Base-by-base conservation (phyloP, 2,329 filamentous ascomycete species). In the Knoxdaviesia capensis region DNA sequence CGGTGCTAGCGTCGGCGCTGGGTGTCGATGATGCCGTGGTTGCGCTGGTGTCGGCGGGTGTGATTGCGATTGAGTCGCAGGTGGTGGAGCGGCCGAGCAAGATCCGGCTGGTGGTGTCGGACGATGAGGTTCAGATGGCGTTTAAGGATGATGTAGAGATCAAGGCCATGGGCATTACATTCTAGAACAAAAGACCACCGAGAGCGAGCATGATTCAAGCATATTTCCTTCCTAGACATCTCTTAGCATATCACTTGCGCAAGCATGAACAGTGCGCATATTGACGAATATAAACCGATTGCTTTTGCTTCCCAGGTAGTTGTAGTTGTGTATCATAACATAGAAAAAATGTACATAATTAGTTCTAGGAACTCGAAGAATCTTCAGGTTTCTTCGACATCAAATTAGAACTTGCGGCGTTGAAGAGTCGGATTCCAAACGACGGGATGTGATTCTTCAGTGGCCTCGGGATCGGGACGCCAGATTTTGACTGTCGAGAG, bases 391-490 rank as follows among this genome's bases (percentile, higher is more conserved):
- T 29, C 20, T n/a, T 10, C 30, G 28, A 28, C 9, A 9, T 7
- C 20, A 31, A 28, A 8, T 55, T 67, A 84, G 55, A 71, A 90
- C 58, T 87, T 90, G 56, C 81, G 74, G 53, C 80, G 69, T 10
- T 77, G 77, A 43, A 93, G 58, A 1, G 74, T 83, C 28, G 87
- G 87, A 53, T 82, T 85, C 90, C 90, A 98, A 38, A 92, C 79
- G 37, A 98, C 59, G 3, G 90, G 90, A 60, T 96, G 86, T 2
- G 81, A 82, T 57, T 96, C 85, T 34, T 81, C 80, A 1, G 88
- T 94, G 11, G 90, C 90, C 42, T 80, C 74, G 39, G 92, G 84
- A 56, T 98, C 90, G 50, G 80, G 81, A 59, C 87, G 92, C 90
- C 90, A 98, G 44, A 98, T 75, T 71, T 98, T 96, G 58, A 94